Evolutionary conservation across 257 asterid genomes (phyloP).

Genomic region (Solanum lycopersicoides): DNA sequence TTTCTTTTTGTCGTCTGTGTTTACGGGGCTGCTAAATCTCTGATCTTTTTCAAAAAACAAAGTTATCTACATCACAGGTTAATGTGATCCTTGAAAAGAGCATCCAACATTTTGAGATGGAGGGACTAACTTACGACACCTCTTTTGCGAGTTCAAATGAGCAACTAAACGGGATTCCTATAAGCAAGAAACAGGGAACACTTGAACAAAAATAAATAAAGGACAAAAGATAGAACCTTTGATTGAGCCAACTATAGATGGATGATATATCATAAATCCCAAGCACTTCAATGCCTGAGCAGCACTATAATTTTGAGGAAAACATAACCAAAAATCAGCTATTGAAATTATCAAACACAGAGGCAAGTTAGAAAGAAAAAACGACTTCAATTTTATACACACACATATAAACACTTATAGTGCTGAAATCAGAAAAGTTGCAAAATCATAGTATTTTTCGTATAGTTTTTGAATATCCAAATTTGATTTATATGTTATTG

Average conservation of each 20-base stretch:
- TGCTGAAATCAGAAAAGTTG: no score
- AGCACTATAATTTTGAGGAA: slow-evolving; percentile 28
- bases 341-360: neutral
- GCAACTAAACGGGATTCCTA: neutral
- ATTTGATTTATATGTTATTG: neutral
- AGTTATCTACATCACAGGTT: neutral
- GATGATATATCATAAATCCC: slow-evolving; percentile 86
- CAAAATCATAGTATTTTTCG: neutral
- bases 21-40: neutral
- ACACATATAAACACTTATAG: no score
- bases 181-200: neutral
- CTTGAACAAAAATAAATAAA: neutral
- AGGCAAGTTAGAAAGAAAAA: neutral
- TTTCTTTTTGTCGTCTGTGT: neutral
- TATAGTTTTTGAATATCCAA: neutral
- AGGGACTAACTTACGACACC: neutral
- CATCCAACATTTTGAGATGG: neutral
- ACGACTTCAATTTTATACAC: neutral
- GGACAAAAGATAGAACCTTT: slow-evolving; percentile 28
- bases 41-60: neutral
- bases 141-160: neutral
- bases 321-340: neutral
- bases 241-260: slow-evolving; percentile 36
- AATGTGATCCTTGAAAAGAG: neutral
- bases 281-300: slow-evolving; percentile 78